phyloP scores from a whole-genome alignment of 208 protist species.

The Crithidia acanthocephali region DNA sequence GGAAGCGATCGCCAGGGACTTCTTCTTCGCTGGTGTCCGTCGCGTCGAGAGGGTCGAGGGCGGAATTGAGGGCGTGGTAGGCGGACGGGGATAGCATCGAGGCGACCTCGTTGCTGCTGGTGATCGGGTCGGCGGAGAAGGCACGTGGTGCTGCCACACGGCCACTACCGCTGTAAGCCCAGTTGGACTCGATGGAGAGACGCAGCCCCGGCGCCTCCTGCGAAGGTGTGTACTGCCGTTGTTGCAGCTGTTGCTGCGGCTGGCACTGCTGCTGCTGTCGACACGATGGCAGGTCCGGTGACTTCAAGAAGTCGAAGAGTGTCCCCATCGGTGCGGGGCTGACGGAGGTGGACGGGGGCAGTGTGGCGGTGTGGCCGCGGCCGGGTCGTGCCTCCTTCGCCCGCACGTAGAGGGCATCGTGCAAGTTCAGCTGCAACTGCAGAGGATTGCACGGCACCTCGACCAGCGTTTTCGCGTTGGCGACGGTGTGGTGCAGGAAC shows the following conservation, averaged over 20 bases:
- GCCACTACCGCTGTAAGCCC: neutral
- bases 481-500: slow-evolving; percentile 10
- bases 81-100: neutral
- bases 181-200: slow-evolving; percentile 11
- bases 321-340: neutral
- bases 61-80: slow-evolving; percentile 8
- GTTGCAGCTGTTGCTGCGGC: neutral
- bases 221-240: neutral
- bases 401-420: neutral
- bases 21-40: slow-evolving; percentile 27
- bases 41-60: slow-evolving; percentile 4
- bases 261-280: neutral
- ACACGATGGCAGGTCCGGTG: neutral
- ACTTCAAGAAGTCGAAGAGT: neutral
- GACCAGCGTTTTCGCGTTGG: neutral
- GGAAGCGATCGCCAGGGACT: slow-evolving; percentile 59
- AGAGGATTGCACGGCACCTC: slow-evolving; percentile 1
- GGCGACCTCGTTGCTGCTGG: slow-evolving; percentile 5
- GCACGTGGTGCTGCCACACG: neutral
- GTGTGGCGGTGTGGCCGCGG: neutral
- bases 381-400: neutral
- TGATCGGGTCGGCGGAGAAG: neutral
- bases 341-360: neutral
- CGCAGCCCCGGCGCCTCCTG: slow-evolving; percentile 5
- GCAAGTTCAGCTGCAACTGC: neutral